These are phyloP conservation scores for Selaginella tamariscina DNA, from an alignment of 75 land plant species.

Conservation along the genomic window DNA sequence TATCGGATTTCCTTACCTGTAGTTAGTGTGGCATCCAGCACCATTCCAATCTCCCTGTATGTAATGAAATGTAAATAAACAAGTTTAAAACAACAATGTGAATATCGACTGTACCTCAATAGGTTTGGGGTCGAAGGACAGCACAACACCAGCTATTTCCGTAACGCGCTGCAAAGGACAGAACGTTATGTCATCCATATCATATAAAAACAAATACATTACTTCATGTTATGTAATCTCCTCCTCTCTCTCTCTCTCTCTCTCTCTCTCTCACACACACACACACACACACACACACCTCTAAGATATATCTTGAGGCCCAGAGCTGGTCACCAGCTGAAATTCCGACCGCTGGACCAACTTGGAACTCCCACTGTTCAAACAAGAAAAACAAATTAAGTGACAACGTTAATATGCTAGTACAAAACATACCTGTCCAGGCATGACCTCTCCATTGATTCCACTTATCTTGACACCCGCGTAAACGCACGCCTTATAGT, in stretches of 20 bases:
- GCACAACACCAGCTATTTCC: slow-evolving; percentile 4
- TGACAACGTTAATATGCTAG: background rate
- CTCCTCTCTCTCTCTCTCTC: background rate
- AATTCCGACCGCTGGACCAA: background rate
- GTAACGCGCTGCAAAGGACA: background rate
- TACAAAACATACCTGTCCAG: background rate
- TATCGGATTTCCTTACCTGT: background rate
- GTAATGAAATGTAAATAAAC: background rate
- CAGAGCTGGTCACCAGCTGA: slow-evolving; percentile 5
- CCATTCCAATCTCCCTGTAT: slow-evolving; percentile 11
- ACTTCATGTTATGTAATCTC: background rate
- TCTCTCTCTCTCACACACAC: background rate
- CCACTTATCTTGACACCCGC: slow-evolving; percentile 9
- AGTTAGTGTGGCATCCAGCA: slow-evolving; percentile 4
- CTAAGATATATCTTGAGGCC: slow-evolving; percentile 4
- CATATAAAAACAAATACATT: background rate
- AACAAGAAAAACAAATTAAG: background rate
- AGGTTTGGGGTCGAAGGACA: slow-evolving; percentile 5
- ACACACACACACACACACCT: background rate
- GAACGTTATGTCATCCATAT: background rate
- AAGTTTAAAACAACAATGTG: background rate
- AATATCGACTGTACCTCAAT: background rate
- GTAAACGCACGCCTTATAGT: slow-evolving; percentile 6
- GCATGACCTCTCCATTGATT: slow-evolving; percentile 9
- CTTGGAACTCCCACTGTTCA: slow-evolving; percentile 10